Evolutionary conservation across 2,329 filamentous ascomycete genomes (phyloP).

Genomic region (Aspergillus candidus): DNA sequence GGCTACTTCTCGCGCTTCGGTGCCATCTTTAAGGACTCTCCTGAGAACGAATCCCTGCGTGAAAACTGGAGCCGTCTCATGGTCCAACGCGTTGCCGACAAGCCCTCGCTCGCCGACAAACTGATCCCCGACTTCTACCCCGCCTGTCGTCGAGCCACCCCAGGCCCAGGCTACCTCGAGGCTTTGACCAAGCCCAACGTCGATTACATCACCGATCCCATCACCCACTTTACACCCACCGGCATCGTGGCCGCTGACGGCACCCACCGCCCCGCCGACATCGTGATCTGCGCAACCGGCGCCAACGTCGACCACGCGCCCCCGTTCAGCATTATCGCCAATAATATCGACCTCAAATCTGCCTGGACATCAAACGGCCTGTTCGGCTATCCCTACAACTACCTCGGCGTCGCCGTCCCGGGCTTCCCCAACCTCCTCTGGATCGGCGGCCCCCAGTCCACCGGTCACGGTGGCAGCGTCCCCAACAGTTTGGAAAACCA

Average conservation of each 20-base stretch:
- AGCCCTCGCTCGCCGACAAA: slow-evolving; percentile 51
- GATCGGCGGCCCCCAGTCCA: slow-evolving; percentile 55
- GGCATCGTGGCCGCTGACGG: slow-evolving; percentile 59
- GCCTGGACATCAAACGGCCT: slow-evolving; percentile 53
- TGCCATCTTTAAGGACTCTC: slow-evolving; percentile 49
- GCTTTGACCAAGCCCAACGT: slow-evolving; percentile 58
- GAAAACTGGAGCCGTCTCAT: slow-evolving; percentile 50
- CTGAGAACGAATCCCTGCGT: slow-evolving; percentile 45
- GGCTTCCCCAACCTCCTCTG: slow-evolving; percentile 64
- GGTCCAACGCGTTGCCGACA: slow-evolving; percentile 47
- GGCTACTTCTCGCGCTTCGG: slow-evolving; percentile 58
- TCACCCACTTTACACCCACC: slow-evolving; percentile 52
- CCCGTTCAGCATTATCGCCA: slow-evolving; percentile 54
- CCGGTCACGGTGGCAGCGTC: slow-evolving; percentile 58
- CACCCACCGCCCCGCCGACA: slow-evolving; percentile 52
- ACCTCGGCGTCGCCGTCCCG: slow-evolving; percentile 58
- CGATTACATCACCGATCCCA: slow-evolving; percentile 53
- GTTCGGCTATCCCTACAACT: slow-evolving; percentile 61
- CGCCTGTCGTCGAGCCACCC: slow-evolving; percentile 59
- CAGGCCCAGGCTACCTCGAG: slow-evolving; percentile 63
- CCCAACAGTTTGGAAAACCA: slow-evolving; percentile 63
- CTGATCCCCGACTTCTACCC: slow-evolving; percentile 59
- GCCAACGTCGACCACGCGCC: slow-evolving; percentile 56
- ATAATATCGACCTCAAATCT: slow-evolving; percentile 48
- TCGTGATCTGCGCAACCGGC: slow-evolving; percentile 63